Evolutionary conservation across 139 green algal genomes (phyloP).

Genomic region (Diplosphaera chodatii): DNA sequence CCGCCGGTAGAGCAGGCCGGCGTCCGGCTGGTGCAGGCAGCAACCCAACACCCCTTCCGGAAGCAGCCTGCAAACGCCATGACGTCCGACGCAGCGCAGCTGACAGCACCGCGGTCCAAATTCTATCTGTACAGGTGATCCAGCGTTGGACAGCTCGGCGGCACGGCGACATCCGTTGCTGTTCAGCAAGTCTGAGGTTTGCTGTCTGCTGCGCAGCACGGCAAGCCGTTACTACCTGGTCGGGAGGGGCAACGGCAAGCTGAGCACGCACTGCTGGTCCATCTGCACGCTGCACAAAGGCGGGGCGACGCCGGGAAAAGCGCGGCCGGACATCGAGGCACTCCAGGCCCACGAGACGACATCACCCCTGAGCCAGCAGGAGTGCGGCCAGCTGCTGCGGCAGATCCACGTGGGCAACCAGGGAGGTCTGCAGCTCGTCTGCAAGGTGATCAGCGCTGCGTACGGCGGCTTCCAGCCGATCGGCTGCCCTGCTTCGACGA

Average conservation of each 20-base stretch:
- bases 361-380: conserved; percentile 37
- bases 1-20: too few relatives aligned
- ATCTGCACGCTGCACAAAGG: conserved; percentile 53
- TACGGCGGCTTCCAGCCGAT: background rate
- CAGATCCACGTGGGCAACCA: conserved; percentile 45
- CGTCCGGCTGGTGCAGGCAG: too few relatives aligned
- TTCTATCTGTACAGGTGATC: background rate
- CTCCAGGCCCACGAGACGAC: conserved; percentile 55
- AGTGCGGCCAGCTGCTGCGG: conserved; percentile 41
- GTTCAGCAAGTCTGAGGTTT: too few relatives aligned
- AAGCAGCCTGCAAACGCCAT: too few relatives aligned
- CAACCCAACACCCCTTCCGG: too few relatives aligned
- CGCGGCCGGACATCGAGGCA: too few relatives aligned
- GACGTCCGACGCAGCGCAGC: background rate
- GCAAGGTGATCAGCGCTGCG: conserved; percentile 38
- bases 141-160: too few relatives aligned
- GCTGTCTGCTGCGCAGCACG: conserved; percentile 3
- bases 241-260: conserved; percentile 45
- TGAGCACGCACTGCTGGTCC: conserved; percentile 19
- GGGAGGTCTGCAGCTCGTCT: conserved; percentile 48
- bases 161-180: too few relatives aligned
- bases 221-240: conserved; percentile 34
- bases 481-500: background rate
- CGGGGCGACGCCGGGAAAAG: conserved; percentile 8
- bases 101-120: background rate